phyloP scores from a whole-genome alignment of 495 filamentous ascomycete species.

The Echria macrotheca region DNA sequence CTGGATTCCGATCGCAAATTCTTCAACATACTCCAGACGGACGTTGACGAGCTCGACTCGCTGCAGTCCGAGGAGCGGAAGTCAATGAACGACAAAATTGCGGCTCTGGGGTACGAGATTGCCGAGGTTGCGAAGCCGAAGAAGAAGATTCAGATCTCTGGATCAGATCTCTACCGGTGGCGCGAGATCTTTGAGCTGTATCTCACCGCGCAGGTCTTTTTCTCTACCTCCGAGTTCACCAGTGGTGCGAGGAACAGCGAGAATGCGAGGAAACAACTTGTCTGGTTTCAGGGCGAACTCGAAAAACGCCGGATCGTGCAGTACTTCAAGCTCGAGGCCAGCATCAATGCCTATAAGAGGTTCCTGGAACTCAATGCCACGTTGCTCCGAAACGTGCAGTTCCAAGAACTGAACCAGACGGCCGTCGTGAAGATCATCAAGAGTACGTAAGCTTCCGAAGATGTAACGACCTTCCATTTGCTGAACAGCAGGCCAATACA shows the following conservation, averaged over 20 bases:
- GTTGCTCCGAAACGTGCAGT: constrained; percentile 60
- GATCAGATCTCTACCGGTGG: constrained; percentile 65
- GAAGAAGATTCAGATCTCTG: constrained; percentile 38
- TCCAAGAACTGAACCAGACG: constrained; percentile 65
- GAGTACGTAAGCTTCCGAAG: constrained; percentile 38
- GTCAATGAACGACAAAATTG: constrained; percentile 49
- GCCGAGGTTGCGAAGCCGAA: constrained; percentile 52
- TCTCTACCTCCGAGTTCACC: constrained; percentile 57
- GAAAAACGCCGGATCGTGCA: constrained; percentile 43
- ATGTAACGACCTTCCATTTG: background rate
- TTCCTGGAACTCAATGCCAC: constrained; percentile 62
- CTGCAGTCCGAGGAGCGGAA: constrained; percentile 54
- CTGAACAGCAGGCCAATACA: constrained; percentile 19
- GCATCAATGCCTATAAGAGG: constrained; percentile 47
- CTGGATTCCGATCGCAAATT: constrained; percentile 62
- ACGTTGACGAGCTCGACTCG: constrained; percentile 54
- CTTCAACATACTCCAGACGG: constrained; percentile 57
- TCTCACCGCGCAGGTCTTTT: constrained; percentile 64
- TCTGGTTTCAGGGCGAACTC: constrained; percentile 56
- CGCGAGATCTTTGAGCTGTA: constrained; percentile 69
- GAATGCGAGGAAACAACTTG: constrained; percentile 48
- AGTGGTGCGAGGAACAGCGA: constrained; percentile 51
- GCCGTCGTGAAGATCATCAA: constrained; percentile 74
- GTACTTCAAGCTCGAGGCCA: constrained; percentile 55
- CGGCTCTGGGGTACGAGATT: constrained; percentile 49